Evolutionary conservation across 2,329 filamentous ascomycete genomes (phyloP).

Genomic region (Aciculosporium take): DNA sequence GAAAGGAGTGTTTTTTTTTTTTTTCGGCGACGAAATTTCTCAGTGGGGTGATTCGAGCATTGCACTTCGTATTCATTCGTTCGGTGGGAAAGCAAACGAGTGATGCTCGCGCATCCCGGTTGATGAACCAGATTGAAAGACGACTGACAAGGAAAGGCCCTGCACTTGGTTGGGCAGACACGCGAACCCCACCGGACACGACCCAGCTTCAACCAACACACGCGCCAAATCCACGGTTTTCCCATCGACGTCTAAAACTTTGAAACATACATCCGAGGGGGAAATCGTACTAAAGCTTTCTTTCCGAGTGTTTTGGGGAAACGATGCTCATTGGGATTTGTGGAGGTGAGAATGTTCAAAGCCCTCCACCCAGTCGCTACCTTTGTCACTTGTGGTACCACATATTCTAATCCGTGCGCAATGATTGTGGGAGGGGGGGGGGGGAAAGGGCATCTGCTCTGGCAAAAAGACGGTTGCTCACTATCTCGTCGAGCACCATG

Average conservation of each 20-base stretch:
- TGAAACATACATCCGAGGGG: background rate
- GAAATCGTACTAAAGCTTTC: no score
- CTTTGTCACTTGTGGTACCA: background rate
- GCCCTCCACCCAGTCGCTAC: background rate
- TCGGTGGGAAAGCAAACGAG: no score
- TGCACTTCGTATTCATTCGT: no score
- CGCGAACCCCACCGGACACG: conserved; percentile 6
- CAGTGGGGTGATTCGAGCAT: no score
- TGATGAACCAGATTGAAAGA: background rate
- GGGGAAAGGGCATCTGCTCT: conserved; percentile 75
- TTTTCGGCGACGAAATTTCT: no score
- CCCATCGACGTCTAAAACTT: background rate
- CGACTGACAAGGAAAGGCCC: background rate
- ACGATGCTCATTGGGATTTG: conserved; percentile 66
- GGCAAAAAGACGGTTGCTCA: conserved; percentile 83
- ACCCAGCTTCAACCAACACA: background rate
- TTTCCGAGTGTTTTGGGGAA: no score
- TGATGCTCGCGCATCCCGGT: no score
- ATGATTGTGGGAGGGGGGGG: no score
- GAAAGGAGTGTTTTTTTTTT: no score
- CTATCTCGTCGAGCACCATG: conserved; percentile 73
- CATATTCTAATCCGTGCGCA: no score
- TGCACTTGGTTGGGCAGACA: background rate
- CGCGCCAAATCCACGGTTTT: background rate
- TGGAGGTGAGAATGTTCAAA: conserved; percentile 37